phyloP scores from a whole-genome alignment of 495 filamentous ascomycete species.

The Immersiella caudata region DNA sequence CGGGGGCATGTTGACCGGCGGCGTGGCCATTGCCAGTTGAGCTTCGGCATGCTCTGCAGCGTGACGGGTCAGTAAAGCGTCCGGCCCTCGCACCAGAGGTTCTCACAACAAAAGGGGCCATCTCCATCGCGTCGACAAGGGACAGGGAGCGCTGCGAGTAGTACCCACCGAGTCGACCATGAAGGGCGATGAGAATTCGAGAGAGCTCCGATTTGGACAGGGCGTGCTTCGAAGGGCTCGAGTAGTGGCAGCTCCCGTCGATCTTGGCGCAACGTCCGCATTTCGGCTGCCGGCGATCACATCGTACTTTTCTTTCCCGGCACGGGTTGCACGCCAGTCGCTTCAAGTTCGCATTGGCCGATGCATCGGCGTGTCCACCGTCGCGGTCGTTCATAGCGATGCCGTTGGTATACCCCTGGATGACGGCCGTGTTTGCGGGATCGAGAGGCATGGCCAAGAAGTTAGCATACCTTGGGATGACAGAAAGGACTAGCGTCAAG shows the following conservation, averaged over 20 bases:
- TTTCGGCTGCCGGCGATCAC: conserved; percentile 39
- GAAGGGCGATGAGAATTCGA: conserved; percentile 13
- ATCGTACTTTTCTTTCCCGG: conserved; percentile 42
- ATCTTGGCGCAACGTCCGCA: conserved; percentile 40
- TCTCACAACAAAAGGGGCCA: neutral
- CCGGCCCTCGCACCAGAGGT: neutral
- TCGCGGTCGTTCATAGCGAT: neutral
- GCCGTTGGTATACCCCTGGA: neutral
- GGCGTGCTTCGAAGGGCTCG: conserved; percentile 19
- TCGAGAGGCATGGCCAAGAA: neutral
- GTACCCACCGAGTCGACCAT: conserved; percentile 24
- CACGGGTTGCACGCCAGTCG: conserved; percentile 29
- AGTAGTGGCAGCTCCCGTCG: conserved; percentile 23
- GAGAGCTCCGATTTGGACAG: conserved; percentile 22
- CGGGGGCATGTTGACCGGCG: conserved; percentile 4
- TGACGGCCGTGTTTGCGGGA: neutral
- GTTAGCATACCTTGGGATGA: neutral
- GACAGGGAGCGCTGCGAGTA: neutral
- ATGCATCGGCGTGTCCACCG: neutral
- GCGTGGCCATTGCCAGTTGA: conserved; percentile 16
- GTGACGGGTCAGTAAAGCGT: neutral
- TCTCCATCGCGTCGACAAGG: neutral
- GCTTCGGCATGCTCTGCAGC: conserved; percentile 24
- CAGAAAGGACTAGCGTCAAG: neutral
- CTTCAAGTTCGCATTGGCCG: neutral